Conservation (phyloP, 176 grass and related monocot species). For the Oryza punctata region DNA sequence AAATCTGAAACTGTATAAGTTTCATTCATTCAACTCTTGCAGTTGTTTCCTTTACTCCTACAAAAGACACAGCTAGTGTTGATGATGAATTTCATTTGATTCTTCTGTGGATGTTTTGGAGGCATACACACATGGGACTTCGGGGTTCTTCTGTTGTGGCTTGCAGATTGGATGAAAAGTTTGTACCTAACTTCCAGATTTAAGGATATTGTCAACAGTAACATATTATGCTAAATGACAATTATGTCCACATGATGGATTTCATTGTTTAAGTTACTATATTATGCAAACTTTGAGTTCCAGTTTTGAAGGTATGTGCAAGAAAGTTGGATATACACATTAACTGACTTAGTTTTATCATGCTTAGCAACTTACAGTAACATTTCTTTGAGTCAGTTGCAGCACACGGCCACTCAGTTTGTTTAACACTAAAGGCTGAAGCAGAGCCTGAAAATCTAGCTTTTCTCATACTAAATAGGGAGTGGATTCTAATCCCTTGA, state of each 20-base stretch:
- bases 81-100: background rate
- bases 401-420: background rate
- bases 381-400: background rate
- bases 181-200: background rate
- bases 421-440: constrained; percentile 14
- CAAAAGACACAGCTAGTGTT: background rate
- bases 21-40: constrained; percentile 2
- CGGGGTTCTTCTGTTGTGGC: background rate
- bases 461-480: background rate
- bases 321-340: too few relatives aligned
- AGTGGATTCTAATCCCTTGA: too few relatives aligned
- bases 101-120: background rate
- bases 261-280: background rate
- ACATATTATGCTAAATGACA: background rate
- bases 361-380: background rate
- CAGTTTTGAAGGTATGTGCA: background rate
- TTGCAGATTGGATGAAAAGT: background rate
- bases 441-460: background rate
- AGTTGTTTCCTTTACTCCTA: background rate
- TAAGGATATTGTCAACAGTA: background rate
- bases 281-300: background rate
- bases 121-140: background rate
- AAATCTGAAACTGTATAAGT: background rate
- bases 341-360: background rate
- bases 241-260: background rate